Evolutionary conservation across 1,284 basidiomycete species (phyloP).

Genomic region (Somion occarium): DNA sequence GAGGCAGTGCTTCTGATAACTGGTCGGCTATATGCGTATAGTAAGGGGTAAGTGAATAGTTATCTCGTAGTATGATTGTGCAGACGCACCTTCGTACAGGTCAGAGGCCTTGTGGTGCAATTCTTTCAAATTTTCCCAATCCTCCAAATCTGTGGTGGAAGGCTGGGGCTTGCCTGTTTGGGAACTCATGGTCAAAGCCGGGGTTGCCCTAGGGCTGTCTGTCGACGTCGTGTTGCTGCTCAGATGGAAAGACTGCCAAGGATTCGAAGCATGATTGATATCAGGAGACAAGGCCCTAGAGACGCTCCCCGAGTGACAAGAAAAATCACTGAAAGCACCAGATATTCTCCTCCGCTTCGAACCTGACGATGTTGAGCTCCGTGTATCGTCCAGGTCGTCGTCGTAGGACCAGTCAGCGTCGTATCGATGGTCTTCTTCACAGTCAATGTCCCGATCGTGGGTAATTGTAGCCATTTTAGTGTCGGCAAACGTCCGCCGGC

Average conservation of each 20-base stretch:
- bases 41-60: no score
- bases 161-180: conserved; percentile 13
- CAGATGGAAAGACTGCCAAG: neutral
- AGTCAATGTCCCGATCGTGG: conserved; percentile 16
- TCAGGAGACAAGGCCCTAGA: conserved; percentile 12
- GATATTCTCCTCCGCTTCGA: conserved; percentile 27
- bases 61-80: neutral
- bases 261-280: conserved; percentile 4
- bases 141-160: conserved; percentile 36
- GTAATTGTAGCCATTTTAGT: conserved; percentile 24
- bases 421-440: conserved; percentile 8
- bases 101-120: conserved; percentile 51
- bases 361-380: conserved; percentile 19
- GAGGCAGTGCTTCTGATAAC: conserved; percentile 41
- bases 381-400: conserved; percentile 23
- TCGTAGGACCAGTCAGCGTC: conserved; percentile 18
- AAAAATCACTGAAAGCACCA: conserved; percentile 18
- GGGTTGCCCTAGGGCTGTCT: conserved; percentile 2
- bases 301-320: conserved; percentile 8
- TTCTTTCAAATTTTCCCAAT: conserved; percentile 64
- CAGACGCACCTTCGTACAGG: conserved; percentile 50
- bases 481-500: conserved; percentile 30
- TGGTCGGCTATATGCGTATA: conserved; percentile 39
- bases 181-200: conserved; percentile 7
- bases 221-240: conserved; percentile 2